A percentile compares a stretch with the other conserved stretches of the same genome.
These are phyloP conservation scores for Pleurotus giganteus DNA, from an alignment of 768 basidiomycete genomes.

Conservation along the genomic window DNA sequence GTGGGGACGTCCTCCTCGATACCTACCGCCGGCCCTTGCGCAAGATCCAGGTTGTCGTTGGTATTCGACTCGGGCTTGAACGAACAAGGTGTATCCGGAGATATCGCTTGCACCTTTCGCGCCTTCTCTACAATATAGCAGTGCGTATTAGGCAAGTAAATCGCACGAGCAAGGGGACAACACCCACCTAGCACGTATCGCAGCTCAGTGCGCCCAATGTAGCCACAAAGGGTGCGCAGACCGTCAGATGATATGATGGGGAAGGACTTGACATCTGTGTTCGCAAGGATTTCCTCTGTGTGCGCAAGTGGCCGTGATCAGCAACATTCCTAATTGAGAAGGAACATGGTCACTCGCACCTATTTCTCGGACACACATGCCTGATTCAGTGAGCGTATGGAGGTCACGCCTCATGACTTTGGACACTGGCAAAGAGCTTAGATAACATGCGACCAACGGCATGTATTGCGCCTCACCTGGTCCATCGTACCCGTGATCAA, in stretches of 20 bases:
- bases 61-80: conserved; percentile 14
- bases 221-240: conserved; percentile 68
- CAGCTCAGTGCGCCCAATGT: conserved; percentile 85
- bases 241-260: conserved; percentile 75
- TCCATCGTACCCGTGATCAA: conserved; percentile 89
- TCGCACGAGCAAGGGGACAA: background rate
- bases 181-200: conserved; percentile 77
- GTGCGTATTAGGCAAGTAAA: background rate
- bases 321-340: background rate
- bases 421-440: conserved; percentile 55
- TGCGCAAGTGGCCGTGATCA: conserved; percentile 12
- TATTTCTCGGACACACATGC: conserved; percentile 74
- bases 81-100: conserved; percentile 10
- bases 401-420: conserved; percentile 88
- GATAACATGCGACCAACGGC: background rate
- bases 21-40: conserved; percentile 50
- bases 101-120: conserved; percentile 9
- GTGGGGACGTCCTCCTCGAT: conserved; percentile 68
- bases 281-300: conserved; percentile 72
- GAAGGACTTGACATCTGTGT: conserved; percentile 84
- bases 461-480: conserved; percentile 55
- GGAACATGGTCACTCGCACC: conserved; percentile 46
- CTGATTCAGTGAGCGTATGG: conserved; percentile 66
- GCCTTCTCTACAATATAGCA: conserved; percentile 11
- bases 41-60: conserved; percentile 48